Percentiles rank a stretch among this genome's conserved stretches.
Conservation (phyloP, 805 yeast species). For the Ogataea sp. region DNA sequence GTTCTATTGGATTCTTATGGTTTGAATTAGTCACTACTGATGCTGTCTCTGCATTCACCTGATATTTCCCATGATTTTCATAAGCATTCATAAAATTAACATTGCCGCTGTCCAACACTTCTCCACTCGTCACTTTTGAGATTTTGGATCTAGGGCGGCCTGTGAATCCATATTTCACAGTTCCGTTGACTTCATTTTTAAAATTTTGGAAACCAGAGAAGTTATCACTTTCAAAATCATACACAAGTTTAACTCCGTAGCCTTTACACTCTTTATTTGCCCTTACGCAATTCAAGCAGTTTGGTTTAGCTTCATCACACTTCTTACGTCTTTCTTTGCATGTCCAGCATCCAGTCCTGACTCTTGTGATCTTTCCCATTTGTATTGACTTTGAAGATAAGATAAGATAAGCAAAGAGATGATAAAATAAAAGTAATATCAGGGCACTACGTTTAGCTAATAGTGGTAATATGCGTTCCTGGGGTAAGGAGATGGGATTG, state of each 20-base stretch:
- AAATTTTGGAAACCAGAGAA: slow-evolving; percentile 1
- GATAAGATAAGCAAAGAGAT: too few relatives aligned
- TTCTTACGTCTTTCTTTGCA: slow-evolving; percentile 1
- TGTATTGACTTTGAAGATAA: too few relatives aligned
- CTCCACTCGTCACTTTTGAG: too few relatives aligned
- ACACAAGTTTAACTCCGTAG: slow-evolving; percentile 19
- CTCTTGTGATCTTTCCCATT: slow-evolving; percentile 1
- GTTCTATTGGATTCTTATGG: too few relatives aligned
- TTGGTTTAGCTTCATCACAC: slow-evolving; percentile 39
- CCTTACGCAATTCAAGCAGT: slow-evolving; percentile 32
- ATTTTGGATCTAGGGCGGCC: slow-evolving; percentile 1
- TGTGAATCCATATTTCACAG: slow-evolving; percentile 3
- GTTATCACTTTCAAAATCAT: slow-evolving; percentile 2
- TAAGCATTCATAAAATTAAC: background rate
- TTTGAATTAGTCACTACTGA: background rate
- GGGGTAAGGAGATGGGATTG: too few relatives aligned
- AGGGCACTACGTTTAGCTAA: too few relatives aligned
- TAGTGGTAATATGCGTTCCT: too few relatives aligned
- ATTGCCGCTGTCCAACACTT: too few relatives aligned
- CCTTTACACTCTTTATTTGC: slow-evolving; percentile 32
- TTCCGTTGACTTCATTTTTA: slow-evolving; percentile 2
- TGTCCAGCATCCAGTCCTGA: slow-evolving; percentile 1
- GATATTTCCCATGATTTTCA: background rate
- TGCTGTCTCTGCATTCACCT: background rate
- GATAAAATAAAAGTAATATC: too few relatives aligned